Base-by-base conservation (phyloP, 495 filamentous ascomycete species). In the Tetracladium setigerum region DNA sequence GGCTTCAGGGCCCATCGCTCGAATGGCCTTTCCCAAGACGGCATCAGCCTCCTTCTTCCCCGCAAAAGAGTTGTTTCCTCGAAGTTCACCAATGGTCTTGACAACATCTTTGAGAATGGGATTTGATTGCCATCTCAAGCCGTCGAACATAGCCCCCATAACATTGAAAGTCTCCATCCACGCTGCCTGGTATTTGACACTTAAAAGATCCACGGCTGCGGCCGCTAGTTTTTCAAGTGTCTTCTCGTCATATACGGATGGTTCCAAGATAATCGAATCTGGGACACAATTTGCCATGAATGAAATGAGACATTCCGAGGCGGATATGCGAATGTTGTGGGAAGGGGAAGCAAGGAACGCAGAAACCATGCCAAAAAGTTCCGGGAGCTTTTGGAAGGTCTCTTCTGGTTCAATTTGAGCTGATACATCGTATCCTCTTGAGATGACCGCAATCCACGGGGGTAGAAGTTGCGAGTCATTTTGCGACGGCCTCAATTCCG, bases 161-260 rank as follows among this genome's bases (percentile, higher is more conserved):
- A 97, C 84, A 54, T 84, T 88, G 68, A 97, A 96, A 8, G 94
- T 86, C 60, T 97, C 91, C 67, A 84, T 80, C 94, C 92, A 98
- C 1, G 94, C 92, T 14, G 81, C 78, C 62, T 97, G 92, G 60
- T 87, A 97, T 57, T 89, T 91, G 11, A 96, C 79, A 42, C 78
- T 89, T 13, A 98, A 71, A 19, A 97, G 76, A 42, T 81, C 77
- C 31, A 74, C 77, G 0, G 83, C 78, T 1, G 72, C 70, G 52
- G 75, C 76, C 4, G 83, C 82, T 22, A 98, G 58, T 53, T 84
- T 84, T 58, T 84, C 80, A 10, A 98, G 68, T 0, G 83, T 72
- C 64, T 87, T 89, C 62, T 95, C 89, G 53, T 95, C 89, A 58
- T 82, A 87, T 6, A 92, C 73, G 19, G 90, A 94, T 9, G 89